These are phyloP conservation scores for Rheum nobile DNA, from an alignment of 148 eudicot species.

Conservation along the genomic window DNA sequence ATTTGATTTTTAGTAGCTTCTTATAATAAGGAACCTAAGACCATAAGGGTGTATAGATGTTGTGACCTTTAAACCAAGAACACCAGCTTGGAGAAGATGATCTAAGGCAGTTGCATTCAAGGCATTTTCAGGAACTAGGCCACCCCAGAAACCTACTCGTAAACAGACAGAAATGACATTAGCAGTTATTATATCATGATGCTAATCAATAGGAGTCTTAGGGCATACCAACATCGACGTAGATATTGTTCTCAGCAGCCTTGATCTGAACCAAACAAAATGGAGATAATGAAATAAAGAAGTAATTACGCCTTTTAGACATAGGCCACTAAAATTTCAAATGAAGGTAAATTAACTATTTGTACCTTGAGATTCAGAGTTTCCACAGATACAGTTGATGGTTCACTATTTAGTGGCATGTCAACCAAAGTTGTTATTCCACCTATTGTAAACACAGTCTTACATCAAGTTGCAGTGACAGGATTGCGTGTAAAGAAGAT, in stretches of 20 bases:
- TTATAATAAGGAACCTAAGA: not conserved
- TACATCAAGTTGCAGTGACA: not conserved
- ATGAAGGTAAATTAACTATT: not conserved
- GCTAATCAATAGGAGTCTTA: not conserved
- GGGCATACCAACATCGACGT: slow-evolving; percentile 86
- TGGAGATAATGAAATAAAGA: not conserved
- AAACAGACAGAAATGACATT: not conserved
- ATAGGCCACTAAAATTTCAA: not conserved
- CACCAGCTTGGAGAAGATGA: slow-evolving; percentile 72
- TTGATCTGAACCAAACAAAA: slow-evolving; percentile 28
- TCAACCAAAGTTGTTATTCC: slow-evolving; percentile 92
- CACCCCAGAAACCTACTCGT: slow-evolving; percentile 94
- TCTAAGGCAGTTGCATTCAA: slow-evolving; percentile 61
- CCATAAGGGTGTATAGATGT: not conserved
- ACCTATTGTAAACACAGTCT: slow-evolving; percentile 26
- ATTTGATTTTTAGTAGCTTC: too few relatives aligned
- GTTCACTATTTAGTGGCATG: slow-evolving; percentile 92
- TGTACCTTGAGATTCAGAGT: slow-evolving; percentile 78
- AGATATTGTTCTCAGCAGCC: slow-evolving; percentile 64
- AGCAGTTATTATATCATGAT: not conserved
- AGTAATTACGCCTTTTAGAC: not conserved
- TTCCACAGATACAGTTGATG: slow-evolving; percentile 82
- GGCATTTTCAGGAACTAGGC: slow-evolving; percentile 97
- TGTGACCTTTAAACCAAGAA: slow-evolving; percentile 86
- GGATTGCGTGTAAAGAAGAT: not conserved